Percentiles rank a stretch among this genome's conserved stretches.
Evolutionary conservation across 305 asterid genomes (phyloP).

Genomic region (Plantago lanceolata): DNA sequence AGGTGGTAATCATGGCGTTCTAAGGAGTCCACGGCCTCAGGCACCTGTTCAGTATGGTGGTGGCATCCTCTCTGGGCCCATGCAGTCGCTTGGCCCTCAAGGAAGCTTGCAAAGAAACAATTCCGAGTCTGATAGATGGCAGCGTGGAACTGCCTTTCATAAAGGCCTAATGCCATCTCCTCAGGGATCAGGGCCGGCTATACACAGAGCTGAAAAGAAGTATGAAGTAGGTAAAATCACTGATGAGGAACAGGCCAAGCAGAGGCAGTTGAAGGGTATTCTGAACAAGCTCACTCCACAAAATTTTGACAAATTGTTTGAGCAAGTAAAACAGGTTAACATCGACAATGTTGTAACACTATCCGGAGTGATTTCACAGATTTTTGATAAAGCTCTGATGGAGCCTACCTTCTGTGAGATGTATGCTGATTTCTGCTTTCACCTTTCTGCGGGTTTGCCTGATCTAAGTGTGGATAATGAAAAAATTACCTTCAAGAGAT

Average conservation of each 20-base stretch:
- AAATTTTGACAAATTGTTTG: conserved; percentile 69
- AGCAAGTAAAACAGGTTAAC: conserved; percentile 65
- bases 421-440: conserved; percentile 75
- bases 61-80: conserved; percentile 48
- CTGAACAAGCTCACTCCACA: conserved; percentile 87
- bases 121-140: conserved; percentile 62
- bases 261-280: conserved; percentile 70
- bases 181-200: conserved; percentile 45
- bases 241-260: conserved; percentile 70
- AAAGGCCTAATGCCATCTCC: conserved; percentile 51
- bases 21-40: conserved; percentile 50
- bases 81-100: conserved; percentile 45
- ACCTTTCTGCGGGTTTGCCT: conserved; percentile 66
- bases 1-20: conserved; percentile 44
- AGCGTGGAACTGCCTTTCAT: conserved; percentile 47
- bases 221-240: conserved; percentile 57
- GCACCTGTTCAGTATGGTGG: conserved; percentile 39
- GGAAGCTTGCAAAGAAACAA: conserved; percentile 45
- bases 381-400: conserved; percentile 81
- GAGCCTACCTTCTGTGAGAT: conserved; percentile 91
- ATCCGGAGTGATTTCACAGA: conserved; percentile 74
- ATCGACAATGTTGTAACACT: conserved; percentile 60
- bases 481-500: conserved; percentile 63
- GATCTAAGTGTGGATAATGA: conserved; percentile 56
- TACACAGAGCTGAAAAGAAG: conserved; percentile 78